phyloP scores from a whole-genome alignment of 2,329 filamentous ascomycete species.

The Neonectria sp. region DNA sequence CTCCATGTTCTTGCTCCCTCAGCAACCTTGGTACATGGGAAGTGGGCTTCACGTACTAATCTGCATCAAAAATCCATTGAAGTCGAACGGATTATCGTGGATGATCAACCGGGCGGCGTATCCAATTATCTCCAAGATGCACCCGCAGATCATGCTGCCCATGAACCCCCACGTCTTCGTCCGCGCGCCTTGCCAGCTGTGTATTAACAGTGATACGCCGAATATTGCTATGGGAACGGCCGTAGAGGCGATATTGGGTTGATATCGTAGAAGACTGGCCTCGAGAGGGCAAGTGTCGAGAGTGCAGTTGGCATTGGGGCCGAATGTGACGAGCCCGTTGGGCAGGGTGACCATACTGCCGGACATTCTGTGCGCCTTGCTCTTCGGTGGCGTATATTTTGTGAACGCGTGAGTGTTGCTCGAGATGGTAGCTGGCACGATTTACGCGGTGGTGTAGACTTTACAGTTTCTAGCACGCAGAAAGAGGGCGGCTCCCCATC shows the following conservation, averaged over 20 bases:
- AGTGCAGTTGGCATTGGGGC: slow-evolving; percentile 44
- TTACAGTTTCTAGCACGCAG: background rate
- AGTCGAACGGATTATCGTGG: slow-evolving; percentile 69
- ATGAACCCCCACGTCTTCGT: slow-evolving; percentile 57
- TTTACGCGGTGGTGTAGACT: background rate
- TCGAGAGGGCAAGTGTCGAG: slow-evolving; percentile 45
- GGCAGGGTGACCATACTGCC: slow-evolving; percentile 29
- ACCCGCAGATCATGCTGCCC: slow-evolving; percentile 67
- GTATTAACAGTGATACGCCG: slow-evolving; percentile 35
- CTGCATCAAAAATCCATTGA: slow-evolving; percentile 74
- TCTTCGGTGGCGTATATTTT: background rate
- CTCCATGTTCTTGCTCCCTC: background rate
- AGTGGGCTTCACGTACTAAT: slow-evolving; percentile 63
- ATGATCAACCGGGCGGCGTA: slow-evolving; percentile 72
- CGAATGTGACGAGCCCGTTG: slow-evolving; percentile 43
- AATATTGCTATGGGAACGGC: slow-evolving; percentile 41
- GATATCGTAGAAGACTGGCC: slow-evolving; percentile 43
- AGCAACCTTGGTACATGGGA: background rate
- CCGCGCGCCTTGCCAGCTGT: slow-evolving; percentile 40
- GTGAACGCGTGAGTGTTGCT: background rate
- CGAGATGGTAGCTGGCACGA: background rate
- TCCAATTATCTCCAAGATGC: slow-evolving; percentile 70
- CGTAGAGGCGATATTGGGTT: slow-evolving; percentile 40
- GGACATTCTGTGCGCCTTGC: background rate
- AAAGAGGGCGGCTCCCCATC: background rate